Conservation (phyloP, 2,329 filamentous ascomycete genomes). For the Epichloe baconii region DNA sequence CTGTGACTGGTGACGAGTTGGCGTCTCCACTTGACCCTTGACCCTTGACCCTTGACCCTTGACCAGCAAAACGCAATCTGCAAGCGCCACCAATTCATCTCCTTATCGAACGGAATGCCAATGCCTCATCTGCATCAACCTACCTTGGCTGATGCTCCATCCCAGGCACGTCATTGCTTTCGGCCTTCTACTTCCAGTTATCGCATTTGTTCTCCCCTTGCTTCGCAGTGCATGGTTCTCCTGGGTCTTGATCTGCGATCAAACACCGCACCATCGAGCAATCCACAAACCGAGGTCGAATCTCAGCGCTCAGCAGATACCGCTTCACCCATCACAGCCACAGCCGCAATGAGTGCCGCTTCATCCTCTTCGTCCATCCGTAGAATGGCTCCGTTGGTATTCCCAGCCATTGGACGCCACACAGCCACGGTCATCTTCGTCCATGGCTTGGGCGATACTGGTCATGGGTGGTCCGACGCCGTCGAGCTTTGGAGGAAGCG, state of each 20-base stretch:
- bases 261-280: not conserved
- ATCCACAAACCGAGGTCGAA: not conserved
- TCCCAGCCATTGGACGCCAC: conserved; percentile 70
- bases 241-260: not conserved
- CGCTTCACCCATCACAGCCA: not conserved
- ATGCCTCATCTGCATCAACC: not conserved
- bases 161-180: not conserved
- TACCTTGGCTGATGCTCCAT: not conserved
- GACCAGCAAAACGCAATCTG: not conserved
- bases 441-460: conserved; percentile 81
- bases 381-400: conserved; percentile 45
- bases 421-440: conserved; percentile 91
- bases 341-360: conserved; percentile 7
- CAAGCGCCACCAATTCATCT: not conserved
- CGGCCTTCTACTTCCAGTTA: not conserved
- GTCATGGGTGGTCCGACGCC: conserved; percentile 64
- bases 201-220: not conserved
- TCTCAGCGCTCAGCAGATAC: not conserved
- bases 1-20: not conserved
- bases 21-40: not conserved
- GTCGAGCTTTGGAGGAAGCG: conserved; percentile 79
- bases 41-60: too few relatives aligned
- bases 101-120: not conserved
- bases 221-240: not conserved
- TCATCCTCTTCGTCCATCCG: conserved; percentile 14